Evolutionary conservation across 2,329 filamentous ascomycete genomes (phyloP), one percentile per base, ranked within the genome.

Genomic region (Xylaria sp.): DNA sequence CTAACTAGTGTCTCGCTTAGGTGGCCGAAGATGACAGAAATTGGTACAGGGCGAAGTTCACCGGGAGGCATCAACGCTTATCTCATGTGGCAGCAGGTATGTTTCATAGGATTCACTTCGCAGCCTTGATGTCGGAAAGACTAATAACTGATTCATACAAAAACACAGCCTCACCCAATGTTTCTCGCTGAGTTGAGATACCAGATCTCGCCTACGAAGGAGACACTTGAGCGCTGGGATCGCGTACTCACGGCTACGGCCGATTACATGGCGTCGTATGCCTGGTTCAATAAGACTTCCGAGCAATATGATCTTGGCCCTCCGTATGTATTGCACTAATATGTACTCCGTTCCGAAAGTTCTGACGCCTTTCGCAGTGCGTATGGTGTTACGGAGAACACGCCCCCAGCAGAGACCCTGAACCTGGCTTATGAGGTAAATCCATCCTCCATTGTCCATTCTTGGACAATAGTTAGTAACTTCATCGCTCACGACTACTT

Each of bases 381-480:
- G 67, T 84, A 86, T 65, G 83, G 83, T 0, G 83, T 84, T 5
- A 83, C 81, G 1, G 84, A 86, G 69, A 86, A 85, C 71, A 86
- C 84, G 0, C 80, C 80, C 3, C 83, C 83, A 3, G 81, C 81
- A 60, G 74, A 75, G 20, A 84, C 83, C 2, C 70, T 81, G 4
- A 86, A 86, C 60, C 80, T 84, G 5, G 81, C 82, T 0, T 86
- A 85, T 64, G 84, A 86, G 73, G 76, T 79, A 32, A 39, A 32
- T 48, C 4, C 28, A 12, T 5, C n/a, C 59, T 56, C 20, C 8
- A 3, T 28, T 23, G 55, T 56, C 20, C 8, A 3, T 28, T 23
- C 34, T 28, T 20, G 6, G 20, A 28, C 13, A 25, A 8, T 18
- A 10, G 34, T 39, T 18, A 10, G 34, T 39, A 18, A 9, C 7